Percentiles rank a stretch among this genome's conserved stretches.
Conservation (phyloP, 495 filamentous ascomycete species). For the Penicillium paxilli region DNA sequence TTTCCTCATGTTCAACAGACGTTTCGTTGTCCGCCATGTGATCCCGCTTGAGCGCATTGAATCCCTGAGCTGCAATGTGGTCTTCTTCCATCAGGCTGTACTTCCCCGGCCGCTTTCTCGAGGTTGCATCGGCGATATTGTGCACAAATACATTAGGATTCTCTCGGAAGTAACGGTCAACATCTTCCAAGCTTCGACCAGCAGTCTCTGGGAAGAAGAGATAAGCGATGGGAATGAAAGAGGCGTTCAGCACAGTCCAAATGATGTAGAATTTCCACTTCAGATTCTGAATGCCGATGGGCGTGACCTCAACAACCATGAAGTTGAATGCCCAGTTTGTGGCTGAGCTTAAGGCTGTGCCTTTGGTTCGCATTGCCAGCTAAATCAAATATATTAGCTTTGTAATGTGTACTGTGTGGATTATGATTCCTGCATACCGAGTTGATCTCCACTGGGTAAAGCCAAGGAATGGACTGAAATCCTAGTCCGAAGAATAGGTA, state of each 20-base stretch:
- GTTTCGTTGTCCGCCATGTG: no score
- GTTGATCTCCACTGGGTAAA: slow-evolving; percentile 62
- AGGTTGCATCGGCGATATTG: background rate
- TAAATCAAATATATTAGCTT: no score
- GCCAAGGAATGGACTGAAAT: slow-evolving; percentile 53
- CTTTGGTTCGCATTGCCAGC: slow-evolving; percentile 55
- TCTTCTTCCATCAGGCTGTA: no score
- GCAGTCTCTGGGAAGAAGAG: slow-evolving; percentile 63
- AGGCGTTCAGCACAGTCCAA: slow-evolving; percentile 57
- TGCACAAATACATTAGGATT: background rate
- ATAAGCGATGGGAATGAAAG: slow-evolving; percentile 60
- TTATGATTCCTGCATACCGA: no score
- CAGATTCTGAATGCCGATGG: background rate
- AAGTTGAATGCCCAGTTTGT: background rate
- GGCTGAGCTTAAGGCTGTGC: slow-evolving; percentile 40
- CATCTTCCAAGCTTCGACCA: background rate
- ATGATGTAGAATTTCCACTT: slow-evolving; percentile 57
- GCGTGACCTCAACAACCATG: background rate
- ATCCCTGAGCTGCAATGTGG: no score
- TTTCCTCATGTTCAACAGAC: no score
- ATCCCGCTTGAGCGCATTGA: no score
- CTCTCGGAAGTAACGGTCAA: background rate
- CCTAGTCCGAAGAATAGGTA: slow-evolving; percentile 51
- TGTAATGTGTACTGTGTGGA: no score
- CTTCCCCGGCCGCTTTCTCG: background rate